Evolutionary conservation across 192 early-diverging fungal species (phyloP).

Genomic region (Entomortierella parvispora): DNA sequence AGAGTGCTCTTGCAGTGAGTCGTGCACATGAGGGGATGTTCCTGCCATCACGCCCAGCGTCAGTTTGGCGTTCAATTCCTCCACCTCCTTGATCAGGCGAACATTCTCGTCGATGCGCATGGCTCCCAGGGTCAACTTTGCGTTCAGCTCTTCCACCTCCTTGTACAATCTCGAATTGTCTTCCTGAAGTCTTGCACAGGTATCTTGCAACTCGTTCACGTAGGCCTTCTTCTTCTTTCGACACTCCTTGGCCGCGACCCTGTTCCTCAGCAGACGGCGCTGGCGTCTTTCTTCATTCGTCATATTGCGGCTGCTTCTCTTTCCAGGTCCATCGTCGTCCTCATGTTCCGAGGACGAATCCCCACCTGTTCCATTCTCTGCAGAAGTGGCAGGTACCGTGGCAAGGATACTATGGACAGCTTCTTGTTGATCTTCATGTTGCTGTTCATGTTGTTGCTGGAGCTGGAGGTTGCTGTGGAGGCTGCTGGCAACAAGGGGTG

Average conservation of each 20-base stretch:
- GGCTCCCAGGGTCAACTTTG: constrained; percentile 68
- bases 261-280: constrained; percentile 78
- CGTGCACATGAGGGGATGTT: neutral
- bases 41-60: constrained; percentile 56
- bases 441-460: constrained; percentile 17
- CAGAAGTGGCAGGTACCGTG: constrained; percentile 7
- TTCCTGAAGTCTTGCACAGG: constrained; percentile 66
- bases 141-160: constrained; percentile 74
- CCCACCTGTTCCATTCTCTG: constrained; percentile 9
- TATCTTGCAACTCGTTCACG: constrained; percentile 75
- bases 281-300: constrained; percentile 80
- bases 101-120: constrained; percentile 68
- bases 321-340: constrained; percentile 30
- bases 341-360: constrained; percentile 32
- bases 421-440: constrained; percentile 32
- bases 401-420: constrained; percentile 37
- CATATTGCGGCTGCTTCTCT: constrained; percentile 49
- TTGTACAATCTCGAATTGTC: constrained; percentile 72
- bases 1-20: neutral
- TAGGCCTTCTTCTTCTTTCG: constrained; percentile 88
- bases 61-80: constrained; percentile 76
- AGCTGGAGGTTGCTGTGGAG: constrained; percentile 32
- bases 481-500: constrained; percentile 9
- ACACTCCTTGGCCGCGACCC: constrained; percentile 86
- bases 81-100: constrained; percentile 71